Evolutionary conservation across 768 basidiomycete genomes (phyloP), one percentile per base, ranked within the genome.

Genomic region (Trametes cinnabarina): DNA sequence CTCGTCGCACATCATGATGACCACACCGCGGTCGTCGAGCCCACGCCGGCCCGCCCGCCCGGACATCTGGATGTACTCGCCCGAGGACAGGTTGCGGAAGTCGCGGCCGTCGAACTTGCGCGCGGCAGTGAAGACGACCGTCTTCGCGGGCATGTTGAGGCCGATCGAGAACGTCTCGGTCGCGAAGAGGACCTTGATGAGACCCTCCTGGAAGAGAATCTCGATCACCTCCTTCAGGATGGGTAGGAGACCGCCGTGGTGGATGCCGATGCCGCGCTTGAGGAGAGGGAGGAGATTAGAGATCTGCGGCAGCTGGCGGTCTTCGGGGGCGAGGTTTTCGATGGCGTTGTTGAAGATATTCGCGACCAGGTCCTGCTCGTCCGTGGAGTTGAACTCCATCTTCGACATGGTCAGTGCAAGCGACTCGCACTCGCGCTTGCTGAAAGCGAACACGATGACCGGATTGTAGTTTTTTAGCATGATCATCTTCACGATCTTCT

Each of bases 31-130:
- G 60, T 98, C 96, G 71, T 99, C 97, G 58, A 98, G 76, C 41
- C 97, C 97, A 74, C 97, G 86, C 66, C 97, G 88, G 62, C 97
- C 97, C 2, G 97, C 97, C 55, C 97, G 91, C 55, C 97, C 97
- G 0, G 94, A 95, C 97, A 99, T 99, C 69, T 99, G 97, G 66
- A 98, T 97, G 72, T 99, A 99, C 80, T 99, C 97, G 56, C 97
- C 90, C 0, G 88, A 90, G 0, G 93, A 93, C 34, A 99, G 78
- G 69, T 92, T 92, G 25, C 97, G 82, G 77, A 97, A 97, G 66
- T 95, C 94, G 42, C 84, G 85, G 0, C 97, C 97, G 71, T 99
- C 97, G 66, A 94, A 98, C 74, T 99, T 99, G 64, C 94, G 86
- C 3, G 94, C 88, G 0, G 88, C 83, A 0, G 94, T 97, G 77